phyloP scores from a whole-genome alignment of 164 flowering plant species.

The Piper betle region DNA sequence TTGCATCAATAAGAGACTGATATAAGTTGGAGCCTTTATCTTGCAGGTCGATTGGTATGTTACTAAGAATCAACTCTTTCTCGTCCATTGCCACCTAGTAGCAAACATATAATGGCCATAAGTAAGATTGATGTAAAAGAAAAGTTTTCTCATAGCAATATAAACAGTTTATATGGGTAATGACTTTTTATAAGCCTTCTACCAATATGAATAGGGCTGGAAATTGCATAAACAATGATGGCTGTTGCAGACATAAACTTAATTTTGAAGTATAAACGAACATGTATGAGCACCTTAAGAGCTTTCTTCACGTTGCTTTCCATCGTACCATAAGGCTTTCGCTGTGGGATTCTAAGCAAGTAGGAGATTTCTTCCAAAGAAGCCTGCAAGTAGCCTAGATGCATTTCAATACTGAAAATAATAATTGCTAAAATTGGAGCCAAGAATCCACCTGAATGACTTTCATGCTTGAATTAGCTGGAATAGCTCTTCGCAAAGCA shows the following conservation, averaged over 20 bases:
- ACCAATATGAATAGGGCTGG: too few species aligned
- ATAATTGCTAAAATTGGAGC: background rate
- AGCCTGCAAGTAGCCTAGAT: conserved; percentile 28
- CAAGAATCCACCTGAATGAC: conserved; percentile 52
- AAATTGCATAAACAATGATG: background rate
- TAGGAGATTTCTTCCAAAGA: conserved; percentile 86
- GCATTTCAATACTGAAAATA: background rate
- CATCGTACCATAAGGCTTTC: conserved; percentile 97
- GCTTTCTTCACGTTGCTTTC: conserved; percentile 92
- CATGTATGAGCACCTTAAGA: conserved; percentile 40
- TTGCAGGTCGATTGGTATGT: conserved; percentile 49
- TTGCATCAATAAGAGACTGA: conserved; percentile 66
- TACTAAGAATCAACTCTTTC: conserved; percentile 67
- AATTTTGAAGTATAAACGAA: too few species aligned
- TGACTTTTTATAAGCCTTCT: too few species aligned
- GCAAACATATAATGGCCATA: background rate
- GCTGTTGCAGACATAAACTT: background rate
- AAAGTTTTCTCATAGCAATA: too few species aligned
- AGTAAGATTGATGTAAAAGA: background rate
- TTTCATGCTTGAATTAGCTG: conserved; percentile 84
- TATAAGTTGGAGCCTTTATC: conserved; percentile 56
- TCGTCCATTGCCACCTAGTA: conserved; percentile 75
- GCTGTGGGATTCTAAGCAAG: conserved; percentile 90
- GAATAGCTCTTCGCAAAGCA: conserved; percentile 86
- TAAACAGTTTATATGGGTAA: too few species aligned